These are phyloP conservation scores for Rhipidocladum racemiflorum DNA, from an alignment of 176 grass and related monocot genomes.

Conservation along the genomic window DNA sequence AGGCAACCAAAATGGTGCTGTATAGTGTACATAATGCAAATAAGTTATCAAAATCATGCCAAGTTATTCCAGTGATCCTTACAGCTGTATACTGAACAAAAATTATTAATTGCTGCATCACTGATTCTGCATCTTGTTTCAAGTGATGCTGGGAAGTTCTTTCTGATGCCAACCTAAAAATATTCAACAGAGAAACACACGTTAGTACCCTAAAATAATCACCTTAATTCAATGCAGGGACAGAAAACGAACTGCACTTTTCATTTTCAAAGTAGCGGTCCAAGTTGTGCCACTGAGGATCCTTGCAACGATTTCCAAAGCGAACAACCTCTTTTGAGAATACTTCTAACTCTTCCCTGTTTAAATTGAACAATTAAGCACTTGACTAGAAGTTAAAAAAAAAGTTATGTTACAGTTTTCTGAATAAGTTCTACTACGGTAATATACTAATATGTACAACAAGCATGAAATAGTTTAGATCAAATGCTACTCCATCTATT, in stretches of 20 bases:
- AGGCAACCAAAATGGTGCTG: not conserved
- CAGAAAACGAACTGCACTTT: constrained; percentile 52
- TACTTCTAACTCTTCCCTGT: constrained; percentile 85
- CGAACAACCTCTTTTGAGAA: constrained; percentile 89
- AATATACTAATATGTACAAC: not conserved
- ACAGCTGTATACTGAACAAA: constrained; percentile 85
- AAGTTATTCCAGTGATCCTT: constrained; percentile 39
- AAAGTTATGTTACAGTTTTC: not conserved
- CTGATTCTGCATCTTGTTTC: constrained; percentile 64
- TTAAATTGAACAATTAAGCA: constrained; percentile 34
- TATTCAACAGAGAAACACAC: constrained; percentile 36
- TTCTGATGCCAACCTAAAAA: constrained; percentile 70
- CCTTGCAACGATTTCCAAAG: constrained; percentile 98
- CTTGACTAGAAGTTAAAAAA: constrained; percentile 1
- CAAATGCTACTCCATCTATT: not conserved
- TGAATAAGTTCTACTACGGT: constrained; percentile 10
- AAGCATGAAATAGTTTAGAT: constrained; percentile 17
- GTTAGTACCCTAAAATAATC: constrained; percentile 31
- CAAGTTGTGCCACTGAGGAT: constrained; percentile 98
- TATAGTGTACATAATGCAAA: constrained; percentile 25
- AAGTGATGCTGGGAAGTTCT: constrained; percentile 58
- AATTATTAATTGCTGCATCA: constrained; percentile 72
- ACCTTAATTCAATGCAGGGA: constrained; percentile 14
- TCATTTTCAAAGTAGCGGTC: constrained; percentile 97
- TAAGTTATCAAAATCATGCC: not conserved